Conservation (phyloP, 164 flowering plant species). For the Aristolochia fimbriata region DNA sequence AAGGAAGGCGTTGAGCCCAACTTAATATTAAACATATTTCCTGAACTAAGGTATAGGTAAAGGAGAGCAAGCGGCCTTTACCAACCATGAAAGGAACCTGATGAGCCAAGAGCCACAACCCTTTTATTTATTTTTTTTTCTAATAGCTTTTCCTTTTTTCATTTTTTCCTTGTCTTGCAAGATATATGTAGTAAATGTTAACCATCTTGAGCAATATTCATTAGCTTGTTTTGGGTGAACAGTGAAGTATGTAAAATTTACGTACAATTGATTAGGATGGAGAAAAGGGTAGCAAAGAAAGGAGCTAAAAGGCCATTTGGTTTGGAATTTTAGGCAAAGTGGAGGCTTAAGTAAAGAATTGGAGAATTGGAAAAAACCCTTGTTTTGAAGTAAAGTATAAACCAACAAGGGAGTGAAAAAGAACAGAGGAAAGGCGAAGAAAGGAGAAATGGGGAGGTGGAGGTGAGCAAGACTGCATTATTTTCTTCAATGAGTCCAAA, state of each 20-base stretch:
- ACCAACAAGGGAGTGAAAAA: background rate
- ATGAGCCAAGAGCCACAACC: background rate
- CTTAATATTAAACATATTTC: no score
- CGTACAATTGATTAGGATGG: background rate
- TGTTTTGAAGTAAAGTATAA: no score
- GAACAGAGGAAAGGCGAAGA: background rate
- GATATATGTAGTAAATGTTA: no score
- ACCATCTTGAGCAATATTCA: background rate
- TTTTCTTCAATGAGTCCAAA: no score
- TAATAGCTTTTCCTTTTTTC: no score
- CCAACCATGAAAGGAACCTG: conserved; percentile 7
- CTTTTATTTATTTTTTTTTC: background rate
- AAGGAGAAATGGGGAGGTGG: background rate
- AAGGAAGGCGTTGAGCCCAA: no score
- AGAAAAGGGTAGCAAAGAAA: background rate
- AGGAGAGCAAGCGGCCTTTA: background rate
- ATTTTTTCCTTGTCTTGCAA: background rate
- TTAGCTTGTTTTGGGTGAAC: no score
- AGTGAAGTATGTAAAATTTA: no score
- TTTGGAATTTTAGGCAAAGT: background rate
- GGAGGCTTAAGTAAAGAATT: background rate
- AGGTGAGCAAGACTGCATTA: background rate
- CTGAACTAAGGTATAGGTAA: no score
- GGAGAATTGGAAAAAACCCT: background rate
- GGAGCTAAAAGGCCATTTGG: background rate